Percentiles rank a stretch among this genome's conserved stretches.
Evolutionary conservation across 768 basidiomycete species (phyloP).

Genomic region (Myochromella boudieri): DNA sequence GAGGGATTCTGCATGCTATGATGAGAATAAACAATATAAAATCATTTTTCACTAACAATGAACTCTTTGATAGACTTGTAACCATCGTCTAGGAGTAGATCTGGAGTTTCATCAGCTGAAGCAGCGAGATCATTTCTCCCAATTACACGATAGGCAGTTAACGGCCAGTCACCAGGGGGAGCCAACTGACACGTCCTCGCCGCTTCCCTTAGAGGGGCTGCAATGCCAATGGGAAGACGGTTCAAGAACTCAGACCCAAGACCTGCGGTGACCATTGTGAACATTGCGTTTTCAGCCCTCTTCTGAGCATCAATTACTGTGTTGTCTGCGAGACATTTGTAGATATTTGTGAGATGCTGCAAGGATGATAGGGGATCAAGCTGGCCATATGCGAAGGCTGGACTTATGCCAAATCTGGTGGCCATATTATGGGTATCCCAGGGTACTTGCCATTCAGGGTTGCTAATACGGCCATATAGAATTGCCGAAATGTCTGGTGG

Average conservation of each 20-base stretch:
- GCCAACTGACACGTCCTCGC: constrained; percentile 80
- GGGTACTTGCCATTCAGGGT: constrained; percentile 67
- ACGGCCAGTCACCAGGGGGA: constrained; percentile 73
- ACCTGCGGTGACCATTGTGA: constrained; percentile 48
- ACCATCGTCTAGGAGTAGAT: constrained; percentile 47
- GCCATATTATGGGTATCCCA: constrained; percentile 50
- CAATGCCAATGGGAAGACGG: constrained; percentile 65
- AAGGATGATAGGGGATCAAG: constrained; percentile 57
- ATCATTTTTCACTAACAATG: constrained; percentile 37
- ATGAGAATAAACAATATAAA: constrained; percentile 7
- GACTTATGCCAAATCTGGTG: constrained; percentile 44
- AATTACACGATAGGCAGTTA: constrained; percentile 66
- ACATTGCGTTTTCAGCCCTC: constrained; percentile 66
- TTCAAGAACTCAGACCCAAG: constrained; percentile 50
- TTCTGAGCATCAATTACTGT: constrained; percentile 51
- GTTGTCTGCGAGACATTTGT: constrained; percentile 58
- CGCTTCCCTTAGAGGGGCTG: constrained; percentile 81
- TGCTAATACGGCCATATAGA: constrained; percentile 57
- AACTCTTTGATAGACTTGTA: constrained; percentile 59
- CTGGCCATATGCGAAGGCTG: constrained; percentile 62
- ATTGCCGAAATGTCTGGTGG: constrained; percentile 77
- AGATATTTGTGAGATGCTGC: constrained; percentile 54
- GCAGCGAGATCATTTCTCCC: constrained; percentile 76
- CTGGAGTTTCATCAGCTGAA: constrained; percentile 48
- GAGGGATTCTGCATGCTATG: constrained; percentile 43